Percentiles rank a stretch among this genome's conserved stretches.
Conservation (phyloP, 2,329 filamentous ascomycete species). For the Diaporthe humulicola region DNA sequence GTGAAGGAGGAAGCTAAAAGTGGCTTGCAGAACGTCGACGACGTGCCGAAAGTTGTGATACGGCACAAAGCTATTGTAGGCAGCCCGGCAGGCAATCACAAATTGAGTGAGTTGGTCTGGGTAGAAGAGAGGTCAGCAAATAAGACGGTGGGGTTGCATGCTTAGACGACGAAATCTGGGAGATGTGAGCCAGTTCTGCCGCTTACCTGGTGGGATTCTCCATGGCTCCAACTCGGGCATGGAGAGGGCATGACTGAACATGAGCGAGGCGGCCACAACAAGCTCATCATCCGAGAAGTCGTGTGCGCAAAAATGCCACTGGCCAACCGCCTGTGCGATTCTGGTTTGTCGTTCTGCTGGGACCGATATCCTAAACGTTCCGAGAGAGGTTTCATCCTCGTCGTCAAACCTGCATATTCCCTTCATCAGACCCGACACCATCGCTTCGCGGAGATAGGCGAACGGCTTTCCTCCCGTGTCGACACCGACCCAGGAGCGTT, state of each 20-base stretch:
- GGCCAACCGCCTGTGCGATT: conserved; percentile 78
- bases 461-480: conserved; percentile 84
- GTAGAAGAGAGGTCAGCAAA: conserved; percentile 55
- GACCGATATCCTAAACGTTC: conserved; percentile 67
- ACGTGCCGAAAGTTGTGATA: conserved; percentile 99
- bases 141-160: neutral
- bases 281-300: conserved; percentile 92
- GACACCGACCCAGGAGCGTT: conserved; percentile 92
- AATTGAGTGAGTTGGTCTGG: conserved; percentile 86
- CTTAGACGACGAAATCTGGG: conserved; percentile 28
- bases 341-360: conserved; percentile 73
- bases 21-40: conserved; percentile 93
- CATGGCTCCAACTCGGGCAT: conserved; percentile 86
- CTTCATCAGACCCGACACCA: conserved; percentile 93
- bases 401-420: conserved; percentile 82
- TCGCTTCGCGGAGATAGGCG: conserved; percentile 89
- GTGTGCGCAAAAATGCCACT: conserved; percentile 92
- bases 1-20: conserved; percentile 88
- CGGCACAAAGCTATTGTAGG: conserved; percentile 97
- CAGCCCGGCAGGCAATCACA: conserved; percentile 86
- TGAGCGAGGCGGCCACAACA: conserved; percentile 84
- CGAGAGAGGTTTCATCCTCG: conserved; percentile 62
- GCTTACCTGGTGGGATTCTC: conserved; percentile 81
- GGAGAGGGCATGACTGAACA: conserved; percentile 88
- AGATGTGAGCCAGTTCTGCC: conserved; percentile 30